Conservation (phyloP, 2,329 filamentous ascomycete genomes). For the Cercospora sp. region DNA sequence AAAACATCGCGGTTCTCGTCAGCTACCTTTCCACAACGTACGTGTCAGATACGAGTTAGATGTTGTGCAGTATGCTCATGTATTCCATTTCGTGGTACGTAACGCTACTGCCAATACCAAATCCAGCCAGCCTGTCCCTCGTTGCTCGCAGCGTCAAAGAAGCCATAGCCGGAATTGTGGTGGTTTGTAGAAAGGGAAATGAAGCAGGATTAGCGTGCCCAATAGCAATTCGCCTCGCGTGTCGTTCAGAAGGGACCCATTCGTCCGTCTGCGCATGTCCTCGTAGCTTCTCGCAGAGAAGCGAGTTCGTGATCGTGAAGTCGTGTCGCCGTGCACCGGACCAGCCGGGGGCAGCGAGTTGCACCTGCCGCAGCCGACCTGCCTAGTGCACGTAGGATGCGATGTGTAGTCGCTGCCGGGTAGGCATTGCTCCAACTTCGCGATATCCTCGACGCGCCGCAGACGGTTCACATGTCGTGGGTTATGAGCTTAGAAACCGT, state of each 20-base stretch:
- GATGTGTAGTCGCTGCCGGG: background rate
- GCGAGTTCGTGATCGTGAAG: slow-evolving; percentile 22
- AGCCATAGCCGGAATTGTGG: slow-evolving; percentile 13
- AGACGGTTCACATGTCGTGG: slow-evolving; percentile 16
- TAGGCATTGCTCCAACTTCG: slow-evolving; percentile 15
- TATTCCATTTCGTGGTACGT: slow-evolving; percentile 14
- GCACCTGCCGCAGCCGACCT: slow-evolving; percentile 15
- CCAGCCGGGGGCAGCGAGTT: slow-evolving; percentile 18
- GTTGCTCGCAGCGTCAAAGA: slow-evolving; percentile 14
- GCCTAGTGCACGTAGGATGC: slow-evolving; percentile 14
- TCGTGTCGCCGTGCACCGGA: slow-evolving; percentile 19
- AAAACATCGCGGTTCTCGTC: background rate
- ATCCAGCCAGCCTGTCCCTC: slow-evolving; percentile 11
- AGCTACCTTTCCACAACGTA: background rate
- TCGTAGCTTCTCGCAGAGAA: slow-evolving; percentile 19
- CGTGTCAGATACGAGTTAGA: background rate
- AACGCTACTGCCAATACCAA: slow-evolving; percentile 10
- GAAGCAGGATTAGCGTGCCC: background rate
- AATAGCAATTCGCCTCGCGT: slow-evolving; percentile 11
- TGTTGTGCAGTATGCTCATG: slow-evolving; percentile 1
- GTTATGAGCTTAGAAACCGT: slow-evolving; percentile 37
- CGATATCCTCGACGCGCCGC: slow-evolving; percentile 18
- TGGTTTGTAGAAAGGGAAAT: background rate
- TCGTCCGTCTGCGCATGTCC: slow-evolving; percentile 18
- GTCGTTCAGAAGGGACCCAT: slow-evolving; percentile 22